Percentiles rank a stretch among this genome's conserved stretches.
phyloP scores from a whole-genome alignment of 2,329 filamentous ascomycete species.

The Clonostachys sp. region DNA sequence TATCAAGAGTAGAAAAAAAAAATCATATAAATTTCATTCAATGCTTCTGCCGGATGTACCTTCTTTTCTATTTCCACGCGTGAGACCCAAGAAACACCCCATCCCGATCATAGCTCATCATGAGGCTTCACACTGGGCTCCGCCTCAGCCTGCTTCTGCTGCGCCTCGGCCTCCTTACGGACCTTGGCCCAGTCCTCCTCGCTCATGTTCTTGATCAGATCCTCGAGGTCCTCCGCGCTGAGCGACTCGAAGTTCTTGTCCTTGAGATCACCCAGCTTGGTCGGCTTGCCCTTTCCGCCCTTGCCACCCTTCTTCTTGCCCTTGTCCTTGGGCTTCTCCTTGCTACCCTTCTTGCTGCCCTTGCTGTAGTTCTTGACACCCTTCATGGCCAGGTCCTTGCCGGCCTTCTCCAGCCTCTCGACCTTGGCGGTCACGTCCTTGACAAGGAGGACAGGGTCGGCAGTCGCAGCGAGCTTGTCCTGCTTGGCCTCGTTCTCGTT shows the following conservation, averaged over 20 bases:
- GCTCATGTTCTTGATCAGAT: constrained; percentile 32
- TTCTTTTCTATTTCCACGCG: not conserved
- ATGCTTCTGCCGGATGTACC: no score
- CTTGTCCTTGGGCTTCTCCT: constrained; percentile 39
- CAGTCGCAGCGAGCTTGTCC: constrained; percentile 61
- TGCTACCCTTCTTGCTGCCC: constrained; percentile 37
- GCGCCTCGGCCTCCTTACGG: constrained; percentile 17
- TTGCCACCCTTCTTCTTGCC: constrained; percentile 25
- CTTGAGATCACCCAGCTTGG: constrained; percentile 28
- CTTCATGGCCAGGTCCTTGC: constrained; percentile 67
- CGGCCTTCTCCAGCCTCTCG: constrained; percentile 66
- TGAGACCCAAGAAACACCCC: not conserved
- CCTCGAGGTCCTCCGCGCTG: constrained; percentile 34
- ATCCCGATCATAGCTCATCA: constrained; percentile 6
- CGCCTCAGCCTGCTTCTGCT: constrained; percentile 18
- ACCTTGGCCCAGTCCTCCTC: constrained; percentile 11
- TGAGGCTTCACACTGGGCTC: constrained; percentile 15
- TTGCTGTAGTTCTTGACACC: constrained; percentile 53
- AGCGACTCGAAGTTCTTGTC: constrained; percentile 18
- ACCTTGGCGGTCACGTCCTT: constrained; percentile 68
- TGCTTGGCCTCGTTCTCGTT: constrained; percentile 67
- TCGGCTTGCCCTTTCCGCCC: constrained; percentile 26
- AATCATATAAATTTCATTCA: no score
- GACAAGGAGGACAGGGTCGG: constrained; percentile 70
- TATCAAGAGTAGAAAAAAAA: no score